Evolutionary conservation across 2,329 filamentous ascomycete genomes (phyloP), one percentile per base, ranked within the genome.

Genomic region (Aspergillus amoenus): DNA sequence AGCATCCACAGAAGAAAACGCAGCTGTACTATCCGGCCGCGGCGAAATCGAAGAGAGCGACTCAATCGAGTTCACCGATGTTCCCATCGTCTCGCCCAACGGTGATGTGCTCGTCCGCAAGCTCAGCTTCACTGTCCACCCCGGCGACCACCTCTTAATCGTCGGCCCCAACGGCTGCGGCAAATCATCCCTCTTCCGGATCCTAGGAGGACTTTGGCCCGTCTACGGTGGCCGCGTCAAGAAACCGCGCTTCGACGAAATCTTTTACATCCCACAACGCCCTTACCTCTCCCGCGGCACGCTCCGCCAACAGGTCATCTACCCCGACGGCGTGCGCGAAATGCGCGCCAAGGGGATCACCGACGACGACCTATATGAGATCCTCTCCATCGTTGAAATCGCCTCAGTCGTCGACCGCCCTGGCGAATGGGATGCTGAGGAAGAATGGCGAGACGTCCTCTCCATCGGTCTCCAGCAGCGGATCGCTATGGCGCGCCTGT

Each of bases 181-280:
- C 42, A 99, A 99, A 75, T 96, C 91, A 0, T 95, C 90, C 15
- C 82, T 99, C 3, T 99, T 99, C 84, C 88, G 94, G 39, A 99
- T 99, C 65, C 84, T 99, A 1, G 94, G 94, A 60, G 94, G 94
- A 0, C 81, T 99, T 3, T 99, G 94, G 94, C 94, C 94, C 15
- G 94, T 97, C 12, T 99, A 99, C 74, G 93, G 94, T 63, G 94
- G 94, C 51, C 91, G 85, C 1, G 94, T 99, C 18, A 84, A 91
- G 68, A 97, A 97, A 73, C 94, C 94, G 1, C 87, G 90, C 2
- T 94, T 93, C 68, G 87, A 90, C 64, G 89, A 94, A 71, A 97
- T 99, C 70, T 99, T 97, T 78, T 99, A 99, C 78, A 95, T 99
- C 63, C 94, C 94, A 0, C 94, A 99, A 70, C 87, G 94, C 2